Base-by-base conservation (phyloP, 2,329 filamentous ascomycete genomes). In the Clarireedia homoeocarpa region DNA sequence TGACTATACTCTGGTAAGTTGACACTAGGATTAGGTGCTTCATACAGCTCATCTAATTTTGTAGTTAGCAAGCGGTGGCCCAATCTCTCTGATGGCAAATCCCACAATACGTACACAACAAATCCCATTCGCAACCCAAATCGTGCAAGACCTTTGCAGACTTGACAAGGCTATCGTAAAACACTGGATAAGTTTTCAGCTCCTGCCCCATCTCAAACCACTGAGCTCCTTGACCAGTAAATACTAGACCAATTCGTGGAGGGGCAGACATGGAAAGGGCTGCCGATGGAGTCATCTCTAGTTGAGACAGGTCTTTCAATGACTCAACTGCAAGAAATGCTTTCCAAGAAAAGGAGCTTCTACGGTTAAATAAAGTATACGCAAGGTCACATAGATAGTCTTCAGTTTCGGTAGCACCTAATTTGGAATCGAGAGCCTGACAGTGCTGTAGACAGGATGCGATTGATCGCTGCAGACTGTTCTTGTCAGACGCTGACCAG, bases 201-300 rank as follows among this genome's bases (percentile, higher is more conserved):
- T 47, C 46, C 6, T 12, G 17, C 12, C 58, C 60, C 60, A 63
- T 63, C 6, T 15, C 30, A 3, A 38, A 12, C 57, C 58, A 64
- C 47, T 63, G 62, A 27, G 59, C 62, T 9, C 61, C 62, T 50
- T 63, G 61, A 20, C 62, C 62, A 10, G 53, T 61, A 34, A 64
- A 63, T 3, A 62, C 51, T 5, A 55, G 39, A 39, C 52, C 57
- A 10, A 46, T 36, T 20, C 23, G 40, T 6, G 27, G 27, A 14
- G 26, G 23, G 15, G 26, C 5, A n/a, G 20, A n/a, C 23, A 27
- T 27, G 5, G 45, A 48, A 14, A 26, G 26, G 15, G 26, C n/a
- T 30, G 20, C 23, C n/a, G 12, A 10, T 10, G 45, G 14, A n/a
- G 14, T n/a, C 6, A 6, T 42, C n/a, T 20, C 39, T 5, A 42